Percentiles rank a stretch among this genome's conserved stretches.
Evolutionary conservation across 2,329 filamentous ascomycete species (phyloP).

Genomic region (Calonectria pauciramosa): DNA sequence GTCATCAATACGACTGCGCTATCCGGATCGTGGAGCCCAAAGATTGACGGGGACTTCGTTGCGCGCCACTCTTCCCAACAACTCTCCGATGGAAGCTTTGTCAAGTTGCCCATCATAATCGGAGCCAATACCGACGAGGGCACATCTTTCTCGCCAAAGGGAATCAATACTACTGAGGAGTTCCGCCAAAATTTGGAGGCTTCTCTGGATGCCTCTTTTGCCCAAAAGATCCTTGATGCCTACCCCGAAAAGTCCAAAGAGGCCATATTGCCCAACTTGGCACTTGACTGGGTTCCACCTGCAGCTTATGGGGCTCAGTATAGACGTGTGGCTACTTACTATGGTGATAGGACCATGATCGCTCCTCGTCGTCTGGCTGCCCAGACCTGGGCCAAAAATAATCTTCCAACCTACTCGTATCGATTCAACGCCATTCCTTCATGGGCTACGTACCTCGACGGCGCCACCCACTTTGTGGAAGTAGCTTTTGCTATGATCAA

Average conservation of each 20-base stretch:
- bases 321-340: constrained; percentile 26
- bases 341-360: constrained; percentile 28
- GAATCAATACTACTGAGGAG: constrained; percentile 24
- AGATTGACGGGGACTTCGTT: constrained; percentile 31
- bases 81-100: constrained; percentile 22
- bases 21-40: constrained; percentile 23
- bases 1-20: constrained; percentile 26
- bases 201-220: not conserved
- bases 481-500: constrained; percentile 32
- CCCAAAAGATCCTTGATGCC: not conserved
- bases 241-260: constrained; percentile 5
- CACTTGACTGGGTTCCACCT: constrained; percentile 19
- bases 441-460: constrained; percentile 28
- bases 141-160: constrained; percentile 23
- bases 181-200: constrained; percentile 5
- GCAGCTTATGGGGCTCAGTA: constrained; percentile 20
- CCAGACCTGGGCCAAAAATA: constrained; percentile 44
- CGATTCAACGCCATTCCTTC: constrained; percentile 29
- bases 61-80: constrained; percentile 11
- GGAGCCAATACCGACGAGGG: constrained; percentile 31
- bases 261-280: constrained; percentile 21
- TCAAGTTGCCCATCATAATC: constrained; percentile 29
- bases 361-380: constrained; percentile 25
- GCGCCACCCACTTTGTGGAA: constrained; percentile 28
- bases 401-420: constrained; percentile 24